Percentiles rank a stretch among this genome's conserved stretches.
Evolutionary conservation across 2,329 filamentous ascomycete species (phyloP).

Genomic region (Xylaria arbuscula): DNA sequence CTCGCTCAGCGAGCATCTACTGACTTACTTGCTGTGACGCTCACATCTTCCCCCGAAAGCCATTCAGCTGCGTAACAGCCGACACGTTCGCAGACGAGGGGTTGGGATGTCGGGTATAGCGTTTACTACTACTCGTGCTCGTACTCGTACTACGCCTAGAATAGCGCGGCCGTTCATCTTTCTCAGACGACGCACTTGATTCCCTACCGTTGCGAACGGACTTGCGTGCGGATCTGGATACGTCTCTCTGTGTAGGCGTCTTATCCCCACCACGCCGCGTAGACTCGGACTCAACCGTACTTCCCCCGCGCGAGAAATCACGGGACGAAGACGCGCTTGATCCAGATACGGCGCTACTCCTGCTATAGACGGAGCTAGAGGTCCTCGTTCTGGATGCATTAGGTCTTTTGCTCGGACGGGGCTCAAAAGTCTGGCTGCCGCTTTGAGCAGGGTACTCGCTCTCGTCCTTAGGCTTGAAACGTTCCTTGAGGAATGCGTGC

Average conservation of each 20-base stretch:
- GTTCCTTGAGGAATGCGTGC: slow-evolving; percentile 32
- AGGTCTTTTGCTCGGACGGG: not conserved
- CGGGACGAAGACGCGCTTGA: not conserved
- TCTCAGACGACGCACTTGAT: no score
- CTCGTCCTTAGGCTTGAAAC: slow-evolving; percentile 32
- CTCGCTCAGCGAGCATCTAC: not conserved
- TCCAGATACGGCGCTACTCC: not conserved
- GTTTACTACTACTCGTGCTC: not conserved
- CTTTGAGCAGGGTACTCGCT: no score
- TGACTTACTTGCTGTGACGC: not conserved
- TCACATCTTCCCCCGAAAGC: slow-evolving; percentile 6
- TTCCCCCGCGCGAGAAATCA: not conserved
- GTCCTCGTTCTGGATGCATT: not conserved
- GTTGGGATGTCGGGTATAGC: not conserved
- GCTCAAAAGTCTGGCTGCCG: slow-evolving; percentile 7
- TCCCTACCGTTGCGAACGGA: no score
- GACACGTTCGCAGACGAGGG: not conserved
- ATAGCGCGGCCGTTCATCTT: no score
- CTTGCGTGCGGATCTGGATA: not conserved
- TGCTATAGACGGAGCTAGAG: slow-evolving; percentile 4
- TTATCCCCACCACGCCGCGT: not conserved
- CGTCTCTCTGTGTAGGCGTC: not conserved
- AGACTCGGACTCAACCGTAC: not conserved
- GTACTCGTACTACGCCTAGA: no score
- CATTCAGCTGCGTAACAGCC: not conserved